Evolutionary conservation across 2,329 filamentous ascomycete species (phyloP).

Genomic region (Colletotrichum lini): DNA sequence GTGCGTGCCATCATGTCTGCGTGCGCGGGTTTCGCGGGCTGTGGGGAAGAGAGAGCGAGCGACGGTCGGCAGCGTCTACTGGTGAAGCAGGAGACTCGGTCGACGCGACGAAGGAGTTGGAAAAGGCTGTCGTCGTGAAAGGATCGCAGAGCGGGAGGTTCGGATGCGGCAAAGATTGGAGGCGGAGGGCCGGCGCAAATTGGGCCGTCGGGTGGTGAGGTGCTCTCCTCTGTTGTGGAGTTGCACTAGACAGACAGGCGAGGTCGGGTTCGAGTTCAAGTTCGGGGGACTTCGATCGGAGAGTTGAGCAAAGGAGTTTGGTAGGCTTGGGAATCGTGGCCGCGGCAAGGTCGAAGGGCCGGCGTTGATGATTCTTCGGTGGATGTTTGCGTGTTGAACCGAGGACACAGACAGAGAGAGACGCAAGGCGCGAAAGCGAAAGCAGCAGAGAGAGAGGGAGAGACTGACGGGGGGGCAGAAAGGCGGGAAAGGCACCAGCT

Average conservation of each 20-base stretch:
- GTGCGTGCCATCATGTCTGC: slow-evolving; percentile 52
- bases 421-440: neutral
- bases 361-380: slow-evolving; percentile 20
- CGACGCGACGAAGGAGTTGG: neutral
- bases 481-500: slow-evolving; percentile 11
- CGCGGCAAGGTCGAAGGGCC: neutral
- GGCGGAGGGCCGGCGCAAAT: slow-evolving; percentile 40
- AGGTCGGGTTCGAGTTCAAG: too few species aligned
- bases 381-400: slow-evolving; percentile 34
- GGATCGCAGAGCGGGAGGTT: slow-evolving; percentile 29
- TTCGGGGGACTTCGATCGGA: too few species aligned
- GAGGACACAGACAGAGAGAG: neutral
- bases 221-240: too few species aligned
- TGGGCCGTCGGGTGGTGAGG: slow-evolving; percentile 13
- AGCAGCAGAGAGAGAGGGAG: neutral
- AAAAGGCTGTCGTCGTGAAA: neutral
- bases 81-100: neutral
- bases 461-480: neutral
- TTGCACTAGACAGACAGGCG: too few species aligned
- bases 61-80: neutral
- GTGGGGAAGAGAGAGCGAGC: neutral
- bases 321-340: neutral
- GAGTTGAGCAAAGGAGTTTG: neutral
- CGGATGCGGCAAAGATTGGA: slow-evolving; percentile 34
- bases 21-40: neutral